These are phyloP conservation scores for Hydnum rufescens DNA, from an alignment of 768 basidiomycete species.

Conservation along the genomic window DNA sequence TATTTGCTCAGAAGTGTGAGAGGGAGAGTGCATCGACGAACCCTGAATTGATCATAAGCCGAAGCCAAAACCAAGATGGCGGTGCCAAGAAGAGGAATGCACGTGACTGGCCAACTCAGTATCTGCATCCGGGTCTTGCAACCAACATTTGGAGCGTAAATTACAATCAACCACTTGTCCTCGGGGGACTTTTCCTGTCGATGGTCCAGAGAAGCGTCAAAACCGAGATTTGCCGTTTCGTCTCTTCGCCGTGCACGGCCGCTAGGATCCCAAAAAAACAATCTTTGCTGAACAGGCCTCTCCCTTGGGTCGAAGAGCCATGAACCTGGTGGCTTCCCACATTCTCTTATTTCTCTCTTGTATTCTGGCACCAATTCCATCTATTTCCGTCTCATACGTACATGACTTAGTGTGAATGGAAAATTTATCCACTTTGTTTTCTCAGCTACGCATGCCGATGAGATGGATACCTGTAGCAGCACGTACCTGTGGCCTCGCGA, in stretches of 20 bases:
- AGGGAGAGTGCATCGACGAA: not conserved
- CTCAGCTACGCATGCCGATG: slow-evolving; percentile 1
- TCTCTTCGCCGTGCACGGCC: not conserved
- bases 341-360: not conserved
- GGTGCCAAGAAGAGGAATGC: too few relatives aligned
- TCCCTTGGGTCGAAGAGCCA: slow-evolving; percentile 8
- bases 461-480: slow-evolving; percentile 10
- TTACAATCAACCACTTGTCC: slow-evolving; percentile 6
- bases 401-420: not conserved
- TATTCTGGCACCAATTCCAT: not conserved
- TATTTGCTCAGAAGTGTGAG: slow-evolving; percentile 14
- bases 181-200: not conserved
- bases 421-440: not conserved
- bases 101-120: too few relatives aligned
- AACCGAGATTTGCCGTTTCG: slow-evolving; percentile 1
- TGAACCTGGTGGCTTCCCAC: slow-evolving; percentile 11
- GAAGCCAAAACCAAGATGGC: too few relatives aligned
- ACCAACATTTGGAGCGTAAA: slow-evolving; percentile 8
- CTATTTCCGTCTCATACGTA: not conserved
- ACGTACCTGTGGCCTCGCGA: slow-evolving; percentile 7
- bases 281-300: slow-evolving; percentile 10
- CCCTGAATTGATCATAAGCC: too few relatives aligned
- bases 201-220: slow-evolving; percentile 10
- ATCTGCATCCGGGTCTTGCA: not conserved
- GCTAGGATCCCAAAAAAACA: slow-evolving; percentile 8